Base-by-base conservation (phyloP, 176 grass and related monocot species). In the Zoysia japonica region DNA sequence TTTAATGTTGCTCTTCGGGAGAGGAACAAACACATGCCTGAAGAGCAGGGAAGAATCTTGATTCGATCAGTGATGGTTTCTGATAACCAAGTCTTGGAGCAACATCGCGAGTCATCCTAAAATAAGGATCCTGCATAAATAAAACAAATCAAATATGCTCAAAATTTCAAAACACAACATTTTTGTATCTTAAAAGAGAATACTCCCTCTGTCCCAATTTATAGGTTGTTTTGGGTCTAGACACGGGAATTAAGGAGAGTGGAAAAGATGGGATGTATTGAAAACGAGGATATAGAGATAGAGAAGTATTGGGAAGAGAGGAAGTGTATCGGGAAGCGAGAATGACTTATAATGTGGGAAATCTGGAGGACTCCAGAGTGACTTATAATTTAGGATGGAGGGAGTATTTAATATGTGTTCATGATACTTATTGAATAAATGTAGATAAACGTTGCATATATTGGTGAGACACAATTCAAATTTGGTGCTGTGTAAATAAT, bases 51-150 rank as follows among this genome's bases (percentile, higher is more conserved):
- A 99, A 99, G 74, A 99, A 99, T 83, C 85, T 93, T 11, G 96
- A 95, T 87, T 99, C 92, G 77, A 99, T 93, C 62, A 99, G 62
- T 47, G 96, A 67, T 55, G 96, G 96, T 86, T 99, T 99, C 65
- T 95, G 92, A 67, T 93, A 99, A 53, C 86, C 88, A 91, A 99
- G 87, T 86, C 92, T 99, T 59, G 96, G 92, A 82, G 96, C 96
- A 91, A 99, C 96, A 65, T 99, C 96, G 50, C 96, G 92, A 50
- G 96, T 99, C 96, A 99, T 99, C 82, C 92, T 91, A 69, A 99
- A 99, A 82, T 99, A 99, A 70, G 96, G 96, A 89, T 99, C 96
- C 96, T 95, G 75, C 39, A 84, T 74, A 35, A 82, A 78, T 28
- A 75, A 76, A 68, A 12, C 49, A 19, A 79, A 38, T 79, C 5